A percentile compares a stretch with the other conserved stretches of the same genome.
These are phyloP conservation scores for Melaleuca alternifolia DNA, from an alignment of 345 rosid species.

Conservation along the genomic window DNA sequence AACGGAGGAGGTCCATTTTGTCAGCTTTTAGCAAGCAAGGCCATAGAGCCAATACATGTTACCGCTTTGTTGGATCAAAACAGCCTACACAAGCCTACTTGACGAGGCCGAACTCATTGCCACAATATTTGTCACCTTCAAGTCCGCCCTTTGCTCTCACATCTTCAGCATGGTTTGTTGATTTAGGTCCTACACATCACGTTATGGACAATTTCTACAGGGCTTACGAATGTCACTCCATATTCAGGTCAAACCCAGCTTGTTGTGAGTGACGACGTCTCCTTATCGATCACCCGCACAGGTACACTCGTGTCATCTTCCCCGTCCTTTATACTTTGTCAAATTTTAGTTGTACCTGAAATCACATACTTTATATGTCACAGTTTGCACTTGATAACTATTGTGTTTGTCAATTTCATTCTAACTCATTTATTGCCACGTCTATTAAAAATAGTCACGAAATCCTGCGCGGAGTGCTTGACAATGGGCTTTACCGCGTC, in stretches of 20 bases:
- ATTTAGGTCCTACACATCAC: no score
- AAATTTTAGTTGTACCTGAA: background rate
- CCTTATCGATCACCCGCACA: no score
- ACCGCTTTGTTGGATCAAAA: background rate
- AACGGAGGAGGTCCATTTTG: background rate
- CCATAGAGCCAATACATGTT: background rate
- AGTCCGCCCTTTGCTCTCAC: background rate
- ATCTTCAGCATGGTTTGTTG: no score
- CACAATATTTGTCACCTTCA: background rate
- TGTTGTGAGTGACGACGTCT: no score
- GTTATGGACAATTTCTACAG: no score
- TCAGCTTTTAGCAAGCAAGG: background rate
- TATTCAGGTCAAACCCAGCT: no score
- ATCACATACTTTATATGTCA: background rate
- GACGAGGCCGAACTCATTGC: background rate
- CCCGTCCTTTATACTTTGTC: no score
- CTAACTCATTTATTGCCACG: background rate
- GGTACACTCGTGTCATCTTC: no score
- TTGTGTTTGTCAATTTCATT: background rate
- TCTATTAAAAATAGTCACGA: background rate
- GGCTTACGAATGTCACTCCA: no score
- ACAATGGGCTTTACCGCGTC: background rate
- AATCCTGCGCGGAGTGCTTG: background rate
- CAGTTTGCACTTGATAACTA: background rate
- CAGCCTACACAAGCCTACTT: background rate